phyloP scores from a whole-genome alignment of 2,329 filamentous ascomycete genomes.

The Pyrenophora teres region DNA sequence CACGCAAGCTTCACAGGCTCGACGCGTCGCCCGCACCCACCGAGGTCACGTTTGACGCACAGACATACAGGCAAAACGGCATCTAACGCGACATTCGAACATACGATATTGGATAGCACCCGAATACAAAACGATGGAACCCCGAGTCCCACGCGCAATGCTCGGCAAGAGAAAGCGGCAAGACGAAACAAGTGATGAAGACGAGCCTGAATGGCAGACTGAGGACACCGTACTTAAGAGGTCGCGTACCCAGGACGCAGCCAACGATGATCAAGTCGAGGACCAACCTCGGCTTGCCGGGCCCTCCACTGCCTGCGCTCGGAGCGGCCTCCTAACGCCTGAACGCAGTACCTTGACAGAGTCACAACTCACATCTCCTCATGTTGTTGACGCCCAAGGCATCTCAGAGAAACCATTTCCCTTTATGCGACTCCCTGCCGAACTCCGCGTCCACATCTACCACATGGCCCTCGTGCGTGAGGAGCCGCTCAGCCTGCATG shows the following conservation, averaged over 20 bases:
- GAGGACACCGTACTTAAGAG: constrained; percentile 7
- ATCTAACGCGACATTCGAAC: neutral
- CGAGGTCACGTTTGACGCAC: neutral
- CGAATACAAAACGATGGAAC: constrained; percentile 6
- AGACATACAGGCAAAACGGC: neutral
- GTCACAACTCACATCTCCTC: constrained; percentile 9
- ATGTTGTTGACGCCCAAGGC: neutral
- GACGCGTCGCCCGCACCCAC: neutral
- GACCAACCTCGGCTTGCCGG: neutral
- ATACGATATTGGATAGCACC: neutral
- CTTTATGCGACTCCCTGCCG: constrained; percentile 53
- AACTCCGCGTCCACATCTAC: constrained; percentile 54
- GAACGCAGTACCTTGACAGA: constrained; percentile 26
- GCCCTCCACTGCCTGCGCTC: constrained; percentile 2
- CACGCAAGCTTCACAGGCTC: neutral
- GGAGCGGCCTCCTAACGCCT: constrained; percentile 26
- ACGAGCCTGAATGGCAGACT: neutral
- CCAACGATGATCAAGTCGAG: neutral
- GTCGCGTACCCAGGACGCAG: constrained; percentile 7
- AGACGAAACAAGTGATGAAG: neutral
- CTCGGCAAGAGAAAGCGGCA: constrained; percentile 11
- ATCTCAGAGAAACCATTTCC: constrained; percentile 32
- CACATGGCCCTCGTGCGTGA: constrained; percentile 42
- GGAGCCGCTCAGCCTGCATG: constrained; percentile 38
- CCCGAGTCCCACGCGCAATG: neutral